Base-by-base conservation (phyloP, 164 flowering plant genomes). In the Aristolochia contorta region DNA sequence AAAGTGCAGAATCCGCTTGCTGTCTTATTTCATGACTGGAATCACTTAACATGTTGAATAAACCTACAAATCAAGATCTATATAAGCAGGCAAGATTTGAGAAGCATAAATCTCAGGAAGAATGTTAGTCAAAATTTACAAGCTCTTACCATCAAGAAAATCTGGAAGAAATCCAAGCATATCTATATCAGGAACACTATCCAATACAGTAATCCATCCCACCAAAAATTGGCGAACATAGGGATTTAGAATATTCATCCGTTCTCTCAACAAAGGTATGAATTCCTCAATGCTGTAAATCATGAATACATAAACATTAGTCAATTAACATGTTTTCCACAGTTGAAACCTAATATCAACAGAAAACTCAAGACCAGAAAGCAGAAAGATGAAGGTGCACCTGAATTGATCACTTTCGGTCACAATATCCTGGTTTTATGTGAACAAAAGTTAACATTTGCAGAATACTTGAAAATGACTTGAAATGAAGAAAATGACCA, bases 151-250 rank as follows among this genome's bases (percentile, higher is more conserved):
- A 84, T 94, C 99, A 66, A 93, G 97, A 78, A 93, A 93, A 82
- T 93, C 97, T 53, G 99, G 99, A 74, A 93, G 99, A 67, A 93
- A 93, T 59, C 99, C 99, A 72, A 93, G 80, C 99, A 93, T 90
- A 68, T 93, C 99, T 59, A 93, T 90, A 63, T 90, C 97, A 23
- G 99, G 99, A 71, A 90, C 97, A 75, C 99, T 88, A 70, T 93
- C 99, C 72, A 93, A 68, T 14, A 93, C 99, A 60, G 99, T 93
- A 61, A 93, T 90, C 99, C 99, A 93, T 73, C 99, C 99, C 27
- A 93, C 96, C 79, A 93, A 79, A 80, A 93, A 93, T 65, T 93
- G 97, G 52, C 99, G 96, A 43, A 90, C 97, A 75, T 77, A 85
- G 50, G 97, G 93, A 68, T 84, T 91, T 20, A 88, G 67, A 66